Evolutionary conservation across 139 green algal species (phyloP).

Genomic region (Gonium pectorale): DNA sequence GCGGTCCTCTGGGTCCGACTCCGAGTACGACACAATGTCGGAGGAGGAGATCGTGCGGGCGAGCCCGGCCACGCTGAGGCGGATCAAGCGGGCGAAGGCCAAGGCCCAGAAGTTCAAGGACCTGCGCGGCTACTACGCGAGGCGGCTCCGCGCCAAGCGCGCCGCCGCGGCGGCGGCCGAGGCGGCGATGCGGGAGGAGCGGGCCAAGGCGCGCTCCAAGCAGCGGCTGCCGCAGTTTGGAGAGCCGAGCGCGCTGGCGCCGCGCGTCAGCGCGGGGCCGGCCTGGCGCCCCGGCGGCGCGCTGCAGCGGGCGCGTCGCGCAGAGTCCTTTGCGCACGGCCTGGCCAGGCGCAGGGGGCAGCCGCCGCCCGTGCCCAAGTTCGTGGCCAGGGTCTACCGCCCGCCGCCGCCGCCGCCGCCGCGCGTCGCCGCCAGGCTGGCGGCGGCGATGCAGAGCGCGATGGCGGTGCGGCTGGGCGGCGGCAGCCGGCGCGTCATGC

Average conservation of each 20-base stretch:
- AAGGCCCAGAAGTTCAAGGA: not conserved
- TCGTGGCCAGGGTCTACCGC: not conserved
- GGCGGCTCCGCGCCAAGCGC: not conserved
- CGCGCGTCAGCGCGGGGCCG: not conserved
- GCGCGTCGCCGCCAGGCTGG: not conserved
- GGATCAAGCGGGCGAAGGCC: not conserved
- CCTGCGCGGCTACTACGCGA: slow-evolving; percentile 5
- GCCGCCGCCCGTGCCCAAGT: too few relatives aligned
- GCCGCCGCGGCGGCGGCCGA: not conserved
- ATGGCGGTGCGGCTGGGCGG: not conserved
- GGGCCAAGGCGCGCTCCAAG: not conserved
- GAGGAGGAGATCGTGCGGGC: slow-evolving; percentile 6
- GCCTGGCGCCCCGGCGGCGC: slow-evolving; percentile 34
- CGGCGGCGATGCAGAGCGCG: not conserved
- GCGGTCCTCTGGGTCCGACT: not conserved
- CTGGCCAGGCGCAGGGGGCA: too few relatives aligned
- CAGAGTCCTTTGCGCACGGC: too few relatives aligned
- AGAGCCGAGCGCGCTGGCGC: not conserved
- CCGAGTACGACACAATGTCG: slow-evolving; percentile 33
- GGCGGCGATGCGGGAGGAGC: slow-evolving; percentile 4
- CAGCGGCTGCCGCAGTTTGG: not conserved
- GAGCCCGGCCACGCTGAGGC: not conserved
- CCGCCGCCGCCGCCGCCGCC: not conserved
- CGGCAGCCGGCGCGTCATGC: not conserved
- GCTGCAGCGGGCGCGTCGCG: too few relatives aligned